phyloP scores from a whole-genome alignment of 2,329 filamentous ascomycete genomes.

The Chaetomium olivaceum region DNA sequence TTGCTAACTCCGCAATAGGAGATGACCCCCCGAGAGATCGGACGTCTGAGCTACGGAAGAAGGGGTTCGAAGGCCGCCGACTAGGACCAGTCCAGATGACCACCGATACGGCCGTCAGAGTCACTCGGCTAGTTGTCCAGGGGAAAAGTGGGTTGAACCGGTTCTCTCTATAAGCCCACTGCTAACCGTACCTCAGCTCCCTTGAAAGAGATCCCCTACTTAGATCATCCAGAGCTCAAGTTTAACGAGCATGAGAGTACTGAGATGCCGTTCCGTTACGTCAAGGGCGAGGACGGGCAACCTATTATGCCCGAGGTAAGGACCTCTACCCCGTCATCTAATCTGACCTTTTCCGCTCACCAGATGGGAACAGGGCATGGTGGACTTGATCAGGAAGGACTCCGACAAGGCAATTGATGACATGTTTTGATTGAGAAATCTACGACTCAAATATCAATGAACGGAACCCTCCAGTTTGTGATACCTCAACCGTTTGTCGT shows the following conservation, averaged over 20 bases:
- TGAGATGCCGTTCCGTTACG: slow-evolving; percentile 97
- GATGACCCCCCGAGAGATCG: slow-evolving; percentile 94
- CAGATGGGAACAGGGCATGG: slow-evolving; percentile 72
- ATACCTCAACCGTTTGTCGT: not conserved
- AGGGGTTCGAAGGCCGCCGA: slow-evolving; percentile 84
- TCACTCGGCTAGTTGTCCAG: slow-evolving; percentile 86
- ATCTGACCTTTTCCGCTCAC: not conserved
- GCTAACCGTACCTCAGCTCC: slow-evolving; percentile 55
- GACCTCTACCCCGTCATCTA: slow-evolving; percentile 27
- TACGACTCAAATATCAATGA: not conserved
- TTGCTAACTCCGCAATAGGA: slow-evolving; percentile 51
- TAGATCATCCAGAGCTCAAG: slow-evolving; percentile 86
- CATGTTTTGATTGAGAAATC: slow-evolving; percentile 59
- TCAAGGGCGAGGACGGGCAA: slow-evolving; percentile 70
- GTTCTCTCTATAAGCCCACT: not conserved
- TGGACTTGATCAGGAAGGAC: slow-evolving; percentile 89
- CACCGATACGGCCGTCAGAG: slow-evolving; percentile 92
- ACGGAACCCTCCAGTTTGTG: not conserved
- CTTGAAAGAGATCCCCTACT: slow-evolving; percentile 75
- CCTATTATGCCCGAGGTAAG: slow-evolving; percentile 89
- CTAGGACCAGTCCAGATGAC: slow-evolving; percentile 97
- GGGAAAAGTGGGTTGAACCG: slow-evolving; percentile 64
- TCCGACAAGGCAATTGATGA: slow-evolving; percentile 90
- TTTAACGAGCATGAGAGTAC: slow-evolving; percentile 92
- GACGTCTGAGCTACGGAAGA: slow-evolving; percentile 91